Base-by-base conservation (phyloP, 805 yeast species). In the Barnettozyma sucrosica region DNA sequence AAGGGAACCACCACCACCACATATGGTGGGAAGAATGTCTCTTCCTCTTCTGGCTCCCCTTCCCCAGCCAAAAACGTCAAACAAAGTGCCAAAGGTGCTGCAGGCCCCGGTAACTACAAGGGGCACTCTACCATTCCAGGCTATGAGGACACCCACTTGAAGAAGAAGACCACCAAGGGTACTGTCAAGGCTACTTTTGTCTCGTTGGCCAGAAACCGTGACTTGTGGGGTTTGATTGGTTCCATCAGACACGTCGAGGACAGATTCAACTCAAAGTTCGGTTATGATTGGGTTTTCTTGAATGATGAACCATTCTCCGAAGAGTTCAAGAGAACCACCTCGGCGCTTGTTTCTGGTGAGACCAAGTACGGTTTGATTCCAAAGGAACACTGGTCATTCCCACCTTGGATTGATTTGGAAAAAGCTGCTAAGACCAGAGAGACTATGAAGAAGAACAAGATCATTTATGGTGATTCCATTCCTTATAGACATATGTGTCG, bases 241-340 rank as follows among this genome's bases (percentile, higher is more conserved):
- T 75, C 92, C 10, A 76, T 86, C 46, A 76, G 80, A 58, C 74
- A 74, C 50, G 76, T 82, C 44, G 87, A 86, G 59, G 82, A 77
- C 58, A 69, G 92, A 43, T 86, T 84, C 69, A 86, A 86, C 64
- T 32, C 59, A 37, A 67, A 71, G 45, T 82, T 64, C 59, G 75
- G 80, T 54, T 85, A 86, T 59, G 93, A 86, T 63, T 86, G 89
- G 88, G 82, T 85, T 3, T 86, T 87, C 56, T 64, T 86, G 42
- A 87, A 87, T 62, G 89, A 87, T 58, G 76, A 70, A 51, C 78
- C 76, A 2, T 87, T 87, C 62, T 61, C 73, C 38, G 73, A 70
- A 3, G 77, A 76, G 52, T 87, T 86, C 63, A 74, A 68, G 48
- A 59, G 65, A 24, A 63, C 69, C 23, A 74, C 84, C 1, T 51